Evolutionary conservation across 2,329 filamentous ascomycete genomes (phyloP).

Genomic region (Nemania abortiva): DNA sequence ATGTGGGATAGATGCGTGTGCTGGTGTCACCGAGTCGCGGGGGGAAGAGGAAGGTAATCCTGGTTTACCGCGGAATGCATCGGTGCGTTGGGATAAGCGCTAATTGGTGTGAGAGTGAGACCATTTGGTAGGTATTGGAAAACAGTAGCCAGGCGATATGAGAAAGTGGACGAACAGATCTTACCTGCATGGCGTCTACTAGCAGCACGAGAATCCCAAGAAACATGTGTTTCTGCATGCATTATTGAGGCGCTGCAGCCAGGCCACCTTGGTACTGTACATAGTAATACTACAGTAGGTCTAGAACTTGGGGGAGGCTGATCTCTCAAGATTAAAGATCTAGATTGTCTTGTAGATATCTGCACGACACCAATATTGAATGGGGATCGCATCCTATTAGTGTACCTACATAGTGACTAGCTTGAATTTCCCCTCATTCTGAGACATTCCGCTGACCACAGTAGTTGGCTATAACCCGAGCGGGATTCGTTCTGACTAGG

Average conservation of each 20-base stretch:
- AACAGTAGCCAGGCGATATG: no score
- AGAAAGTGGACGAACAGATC: not conserved
- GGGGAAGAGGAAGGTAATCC: not conserved
- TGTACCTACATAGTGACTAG: not conserved
- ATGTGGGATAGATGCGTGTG: slow-evolving; percentile 2
- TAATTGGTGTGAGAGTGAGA: not conserved
- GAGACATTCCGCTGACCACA: slow-evolving; percentile 1
- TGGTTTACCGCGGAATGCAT: slow-evolving; percentile 1
- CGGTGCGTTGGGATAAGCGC: not conserved
- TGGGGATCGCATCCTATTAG: not conserved
- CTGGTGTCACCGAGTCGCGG: not conserved
- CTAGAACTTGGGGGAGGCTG: not conserved
- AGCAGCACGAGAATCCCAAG: slow-evolving; percentile 6
- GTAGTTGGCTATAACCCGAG: not conserved
- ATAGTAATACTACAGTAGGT: not conserved
- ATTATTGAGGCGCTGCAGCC: slow-evolving; percentile 10
- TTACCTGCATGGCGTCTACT: slow-evolving; percentile 1
- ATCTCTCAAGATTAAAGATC: slow-evolving; percentile 9
- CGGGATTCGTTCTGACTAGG: slow-evolving; percentile 8
- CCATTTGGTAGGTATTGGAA: not conserved
- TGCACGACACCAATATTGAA: not conserved
- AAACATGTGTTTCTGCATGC: slow-evolving; percentile 14
- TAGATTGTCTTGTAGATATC: not conserved
- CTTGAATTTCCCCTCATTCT: slow-evolving; percentile 14
- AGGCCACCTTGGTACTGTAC: not conserved